Conservation (phyloP, 169 alveolate species). For the Cryptosporidium felis region DNA sequence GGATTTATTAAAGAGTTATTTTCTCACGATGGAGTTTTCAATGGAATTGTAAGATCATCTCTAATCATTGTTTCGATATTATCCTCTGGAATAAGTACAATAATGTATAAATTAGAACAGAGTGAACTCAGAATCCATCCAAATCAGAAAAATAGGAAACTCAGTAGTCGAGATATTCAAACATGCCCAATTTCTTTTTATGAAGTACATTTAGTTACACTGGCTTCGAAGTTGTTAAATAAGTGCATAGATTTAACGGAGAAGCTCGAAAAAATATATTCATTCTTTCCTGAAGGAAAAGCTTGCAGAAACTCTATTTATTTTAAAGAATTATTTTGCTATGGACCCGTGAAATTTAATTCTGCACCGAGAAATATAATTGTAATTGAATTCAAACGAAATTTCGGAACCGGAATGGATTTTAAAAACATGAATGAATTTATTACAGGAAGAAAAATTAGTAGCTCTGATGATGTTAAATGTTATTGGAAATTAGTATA, state of each 20-base stretch:
- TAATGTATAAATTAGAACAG: not conserved
- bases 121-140: not conserved
- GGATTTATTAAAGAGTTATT: not conserved
- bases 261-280: not conserved
- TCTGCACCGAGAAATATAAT: conserved; percentile 9
- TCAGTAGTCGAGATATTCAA: not conserved
- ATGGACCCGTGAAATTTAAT: not conserved
- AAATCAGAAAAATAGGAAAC: not conserved
- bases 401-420: not conserved
- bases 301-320: too few relatives aligned
- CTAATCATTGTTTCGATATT: not conserved
- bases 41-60: not conserved
- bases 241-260: not conserved
- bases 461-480: not conserved
- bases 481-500: conserved; percentile 19
- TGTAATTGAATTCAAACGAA: conserved; percentile 9
- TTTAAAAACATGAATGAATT: not conserved
- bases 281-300: too few relatives aligned
- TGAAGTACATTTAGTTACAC: not conserved
- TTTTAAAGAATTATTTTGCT: conserved; percentile 6
- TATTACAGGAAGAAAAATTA: not conserved
- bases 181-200: not conserved
- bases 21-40: conserved; percentile 10
- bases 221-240: not conserved
- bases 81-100: not conserved